phyloP scores from a whole-genome alignment of 2,329 filamentous ascomycete genomes.

The Monosporascus sp. region DNA sequence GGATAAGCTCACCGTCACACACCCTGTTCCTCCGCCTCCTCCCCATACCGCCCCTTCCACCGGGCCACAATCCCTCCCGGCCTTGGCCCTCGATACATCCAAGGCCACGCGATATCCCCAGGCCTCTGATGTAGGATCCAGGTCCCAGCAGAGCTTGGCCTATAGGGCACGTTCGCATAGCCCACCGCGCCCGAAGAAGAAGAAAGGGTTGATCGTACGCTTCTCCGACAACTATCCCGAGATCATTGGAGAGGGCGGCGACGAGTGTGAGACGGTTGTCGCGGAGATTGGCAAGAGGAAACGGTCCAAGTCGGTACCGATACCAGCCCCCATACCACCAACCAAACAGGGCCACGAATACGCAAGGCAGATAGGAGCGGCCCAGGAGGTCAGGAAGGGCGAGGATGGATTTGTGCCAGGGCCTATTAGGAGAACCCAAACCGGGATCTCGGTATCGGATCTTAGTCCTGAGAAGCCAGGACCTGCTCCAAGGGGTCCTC shows the following conservation, averaged over 20 bases:
- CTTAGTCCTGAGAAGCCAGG: slow-evolving; percentile 11
- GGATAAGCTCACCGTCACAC: slow-evolving; percentile 50
- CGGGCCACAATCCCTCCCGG: slow-evolving; percentile 27
- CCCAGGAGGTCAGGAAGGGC: slow-evolving; percentile 20
- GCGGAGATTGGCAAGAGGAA: slow-evolving; percentile 64
- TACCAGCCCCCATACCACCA: slow-evolving; percentile 27
- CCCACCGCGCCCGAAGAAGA: slow-evolving; percentile 45
- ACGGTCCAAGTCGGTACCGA: slow-evolving; percentile 33
- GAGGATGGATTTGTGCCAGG: slow-evolving; percentile 48
- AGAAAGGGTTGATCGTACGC: slow-evolving; percentile 63
- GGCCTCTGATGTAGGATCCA: slow-evolving; percentile 42
- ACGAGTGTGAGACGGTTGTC: slow-evolving; percentile 71
- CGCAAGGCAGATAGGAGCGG: slow-evolving; percentile 17
- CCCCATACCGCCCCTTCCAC: slow-evolving; percentile 21
- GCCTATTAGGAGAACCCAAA: slow-evolving; percentile 53
- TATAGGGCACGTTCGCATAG: slow-evolving; percentile 39
- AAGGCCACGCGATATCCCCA: slow-evolving; percentile 52
- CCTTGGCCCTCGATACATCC: slow-evolving; percentile 50
- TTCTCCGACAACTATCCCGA: slow-evolving; percentile 72
- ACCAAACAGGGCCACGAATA: slow-evolving; percentile 24
- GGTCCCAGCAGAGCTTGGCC: slow-evolving; percentile 39
- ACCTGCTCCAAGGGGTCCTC: slow-evolving; percentile 6
- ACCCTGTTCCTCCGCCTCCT: slow-evolving; percentile 39
- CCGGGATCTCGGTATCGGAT: slow-evolving; percentile 41
- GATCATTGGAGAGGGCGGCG: slow-evolving; percentile 86